Conservation (phyloP, 1,139 yeast species). For the Magnusiomyces paraingens region DNA sequence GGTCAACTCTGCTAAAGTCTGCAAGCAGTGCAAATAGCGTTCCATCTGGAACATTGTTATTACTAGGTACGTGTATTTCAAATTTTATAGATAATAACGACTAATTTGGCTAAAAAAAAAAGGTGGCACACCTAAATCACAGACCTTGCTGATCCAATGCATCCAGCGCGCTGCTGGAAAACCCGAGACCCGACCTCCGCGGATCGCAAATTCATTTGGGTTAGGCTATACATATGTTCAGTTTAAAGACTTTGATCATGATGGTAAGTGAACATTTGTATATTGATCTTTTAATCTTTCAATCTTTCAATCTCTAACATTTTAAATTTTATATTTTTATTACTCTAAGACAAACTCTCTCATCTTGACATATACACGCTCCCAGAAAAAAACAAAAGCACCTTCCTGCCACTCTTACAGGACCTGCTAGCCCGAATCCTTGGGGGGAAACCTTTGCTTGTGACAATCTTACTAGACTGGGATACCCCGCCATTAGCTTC, state of each 20-base stretch:
- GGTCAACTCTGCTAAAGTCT: constrained; percentile 23
- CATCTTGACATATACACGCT: constrained; percentile 33
- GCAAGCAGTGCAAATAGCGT: constrained; percentile 19
- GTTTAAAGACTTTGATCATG: constrained; percentile 30
- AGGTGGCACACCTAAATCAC: constrained; percentile 20
- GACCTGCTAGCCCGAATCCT: constrained; percentile 12
- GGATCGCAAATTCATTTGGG: constrained; percentile 28
- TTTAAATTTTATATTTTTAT: too few species aligned
- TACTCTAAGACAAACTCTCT: constrained; percentile 20
- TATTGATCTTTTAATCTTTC: not conserved
- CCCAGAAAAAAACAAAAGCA: constrained; percentile 8
- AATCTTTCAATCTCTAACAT: too few species aligned
- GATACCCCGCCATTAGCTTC: constrained; percentile 14
- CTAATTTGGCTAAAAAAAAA: constrained; percentile 7
- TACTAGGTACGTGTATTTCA: constrained; percentile 16
- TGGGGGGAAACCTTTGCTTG: constrained; percentile 14
- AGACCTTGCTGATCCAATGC: constrained; percentile 17
- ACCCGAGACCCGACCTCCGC: constrained; percentile 18
- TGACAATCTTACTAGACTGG: constrained; percentile 25
- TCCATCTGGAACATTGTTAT: constrained; percentile 19
- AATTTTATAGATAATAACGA: not conserved
- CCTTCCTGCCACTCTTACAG: constrained; percentile 10
- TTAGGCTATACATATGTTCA: constrained; percentile 36
- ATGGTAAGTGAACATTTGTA: constrained; percentile 19
- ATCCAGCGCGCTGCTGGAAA: constrained; percentile 11